Percentiles rank a stretch among this genome's conserved stretches.
These are phyloP conservation scores for Epichloe aotearoae DNA, from an alignment of 2,329 filamentous ascomycete genomes.

Conservation along the genomic window DNA sequence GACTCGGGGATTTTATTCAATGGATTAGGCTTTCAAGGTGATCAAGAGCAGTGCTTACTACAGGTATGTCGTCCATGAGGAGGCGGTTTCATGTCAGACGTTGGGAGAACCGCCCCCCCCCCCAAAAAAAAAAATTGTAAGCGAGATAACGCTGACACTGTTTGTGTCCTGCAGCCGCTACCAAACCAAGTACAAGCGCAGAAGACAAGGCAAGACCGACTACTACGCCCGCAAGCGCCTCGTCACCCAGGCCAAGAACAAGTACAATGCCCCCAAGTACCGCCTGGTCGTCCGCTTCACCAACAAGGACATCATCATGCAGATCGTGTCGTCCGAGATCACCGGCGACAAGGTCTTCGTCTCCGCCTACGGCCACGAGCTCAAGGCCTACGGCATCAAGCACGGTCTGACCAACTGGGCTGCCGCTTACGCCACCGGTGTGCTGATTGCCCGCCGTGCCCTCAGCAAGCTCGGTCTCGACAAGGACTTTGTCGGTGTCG, in stretches of 20 bases:
- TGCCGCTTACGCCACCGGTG: slow-evolving; percentile 90
- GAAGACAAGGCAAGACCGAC: slow-evolving; percentile 94
- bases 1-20: slow-evolving; percentile 57
- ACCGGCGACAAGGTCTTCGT: slow-evolving; percentile 93
- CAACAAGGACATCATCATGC: slow-evolving; percentile 98
- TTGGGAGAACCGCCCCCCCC: too few species aligned
- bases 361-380: slow-evolving; percentile 91
- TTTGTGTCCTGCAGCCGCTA: slow-evolving; percentile 54
- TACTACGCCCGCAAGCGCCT: slow-evolving; percentile 99
- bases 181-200: slow-evolving; percentile 99
- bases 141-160: not conserved
- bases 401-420: slow-evolving; percentile 99
- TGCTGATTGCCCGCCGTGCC: slow-evolving; percentile 90
- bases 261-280: slow-evolving; percentile 99
- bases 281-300: slow-evolving; percentile 98
- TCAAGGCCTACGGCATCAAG: slow-evolving; percentile 91
- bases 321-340: slow-evolving; percentile 95
- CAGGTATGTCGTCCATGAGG: slow-evolving; percentile 43
- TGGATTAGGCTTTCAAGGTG: slow-evolving; percentile 67
- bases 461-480: slow-evolving; percentile 95
- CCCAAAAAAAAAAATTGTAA: too few species aligned
- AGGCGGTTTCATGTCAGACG: too few species aligned
- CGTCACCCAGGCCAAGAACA: slow-evolving; percentile 99
- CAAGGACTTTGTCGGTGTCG: slow-evolving; percentile 85
- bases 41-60: slow-evolving; percentile 98